Percentiles rank a stretch among this genome's conserved stretches.
Evolutionary conservation across 768 basidiomycete genomes (phyloP).

Genomic region (Mycena belliarum): DNA sequence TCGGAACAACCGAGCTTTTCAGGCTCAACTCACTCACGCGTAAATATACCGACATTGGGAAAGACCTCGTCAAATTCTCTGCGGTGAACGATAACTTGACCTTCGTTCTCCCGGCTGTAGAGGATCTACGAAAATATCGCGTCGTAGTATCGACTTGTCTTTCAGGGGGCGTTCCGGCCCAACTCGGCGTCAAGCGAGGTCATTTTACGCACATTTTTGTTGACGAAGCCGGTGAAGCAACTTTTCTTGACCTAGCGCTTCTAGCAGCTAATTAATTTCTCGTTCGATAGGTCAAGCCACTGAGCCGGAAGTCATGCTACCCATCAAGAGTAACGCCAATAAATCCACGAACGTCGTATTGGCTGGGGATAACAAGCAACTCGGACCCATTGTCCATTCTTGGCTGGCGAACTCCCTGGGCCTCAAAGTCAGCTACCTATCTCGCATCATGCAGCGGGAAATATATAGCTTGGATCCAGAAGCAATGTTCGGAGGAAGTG

Average conservation of each 20-base stretch:
- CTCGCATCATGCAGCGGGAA: constrained; percentile 46
- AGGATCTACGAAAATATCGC: constrained; percentile 42
- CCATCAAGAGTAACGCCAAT: constrained; percentile 51
- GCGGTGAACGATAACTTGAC: constrained; percentile 39
- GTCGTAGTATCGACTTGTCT: constrained; percentile 62
- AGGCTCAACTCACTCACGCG: constrained; percentile 56
- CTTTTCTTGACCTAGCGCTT: too few species aligned
- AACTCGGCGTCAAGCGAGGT: constrained; percentile 49
- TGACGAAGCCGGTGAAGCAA: constrained; percentile 63
- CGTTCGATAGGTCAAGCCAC: constrained; percentile 41
- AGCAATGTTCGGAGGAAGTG: constrained; percentile 28
- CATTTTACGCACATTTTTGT: constrained; percentile 64
- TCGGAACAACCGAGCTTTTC: constrained; percentile 44
- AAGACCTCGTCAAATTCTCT: constrained; percentile 39
- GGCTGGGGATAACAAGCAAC: constrained; percentile 63
- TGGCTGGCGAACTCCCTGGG: constrained; percentile 48
- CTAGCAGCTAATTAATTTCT: too few species aligned
- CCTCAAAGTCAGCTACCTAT: constrained; percentile 51
- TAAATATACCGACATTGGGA: constrained; percentile 36
- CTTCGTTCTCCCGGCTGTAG: constrained; percentile 47
- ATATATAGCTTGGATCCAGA: constrained; percentile 35
- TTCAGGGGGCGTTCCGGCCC: constrained; percentile 49
- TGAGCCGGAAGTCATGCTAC: constrained; percentile 59
- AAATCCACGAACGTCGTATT: constrained; percentile 52
- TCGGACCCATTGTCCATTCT: constrained; percentile 60